Conservation (phyloP, 192 early-diverging fungal genomes). For the Backusella parvicylindrica region DNA sequence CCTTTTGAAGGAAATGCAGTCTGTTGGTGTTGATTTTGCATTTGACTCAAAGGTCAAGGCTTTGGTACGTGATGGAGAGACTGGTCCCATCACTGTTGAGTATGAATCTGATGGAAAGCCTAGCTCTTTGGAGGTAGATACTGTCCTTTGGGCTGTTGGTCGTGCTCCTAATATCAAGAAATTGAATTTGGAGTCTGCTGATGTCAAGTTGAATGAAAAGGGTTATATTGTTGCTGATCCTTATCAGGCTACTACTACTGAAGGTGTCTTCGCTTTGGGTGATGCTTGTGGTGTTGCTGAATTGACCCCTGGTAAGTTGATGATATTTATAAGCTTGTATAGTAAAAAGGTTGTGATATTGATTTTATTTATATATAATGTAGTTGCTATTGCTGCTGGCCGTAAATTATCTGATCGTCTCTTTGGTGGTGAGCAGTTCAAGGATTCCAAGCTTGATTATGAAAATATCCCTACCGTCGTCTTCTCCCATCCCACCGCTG, state of each 20-base stretch:
- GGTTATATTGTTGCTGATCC: conserved; percentile 84
- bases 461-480: conserved; percentile 93
- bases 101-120: conserved; percentile 39
- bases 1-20: conserved; percentile 73
- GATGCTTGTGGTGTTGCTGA: conserved; percentile 90
- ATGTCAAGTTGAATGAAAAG: conserved; percentile 57
- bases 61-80: conserved; percentile 51
- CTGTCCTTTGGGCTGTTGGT: conserved; percentile 90
- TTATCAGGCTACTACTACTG: conserved; percentile 75
- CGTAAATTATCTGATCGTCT: conserved; percentile 86
- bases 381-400: conserved; percentile 94
- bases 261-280: conserved; percentile 84
- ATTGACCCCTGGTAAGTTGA: conserved; percentile 78
- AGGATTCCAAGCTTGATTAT: conserved; percentile 84
- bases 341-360: background rate
- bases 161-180: conserved; percentile 69
- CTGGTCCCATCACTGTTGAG: conserved; percentile 53
- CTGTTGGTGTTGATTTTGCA: conserved; percentile 80
- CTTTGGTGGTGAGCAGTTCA: conserved; percentile 76
- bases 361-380: background rate
- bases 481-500: conserved; percentile 90
- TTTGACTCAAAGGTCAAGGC: conserved; percentile 55
- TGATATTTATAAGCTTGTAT: background rate
- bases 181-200: conserved; percentile 67
- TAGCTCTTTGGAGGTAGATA: conserved; percentile 65